Percentiles rank a stretch among this genome's conserved stretches.
Conservation (phyloP, 148 eudicot genomes). For the Vaccinium vitisidaea region DNA sequence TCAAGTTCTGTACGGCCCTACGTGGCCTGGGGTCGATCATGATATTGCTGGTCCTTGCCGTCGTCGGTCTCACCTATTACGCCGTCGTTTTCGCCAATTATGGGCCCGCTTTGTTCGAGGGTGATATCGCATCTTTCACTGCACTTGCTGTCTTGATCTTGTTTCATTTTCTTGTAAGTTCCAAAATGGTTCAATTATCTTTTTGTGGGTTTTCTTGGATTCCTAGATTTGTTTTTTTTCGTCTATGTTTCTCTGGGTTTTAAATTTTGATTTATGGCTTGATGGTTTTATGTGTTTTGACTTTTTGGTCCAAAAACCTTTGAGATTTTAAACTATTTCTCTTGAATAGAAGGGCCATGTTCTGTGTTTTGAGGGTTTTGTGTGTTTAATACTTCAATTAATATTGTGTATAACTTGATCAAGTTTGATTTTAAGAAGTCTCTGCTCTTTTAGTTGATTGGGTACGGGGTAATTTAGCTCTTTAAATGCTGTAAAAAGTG, state of each 20-base stretch:
- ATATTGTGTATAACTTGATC: not conserved
- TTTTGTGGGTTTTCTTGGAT: conserved; percentile 1
- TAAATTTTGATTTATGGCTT: not conserved
- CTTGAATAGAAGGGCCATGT: not conserved
- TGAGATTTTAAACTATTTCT: not conserved
- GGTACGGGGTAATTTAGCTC: not conserved
- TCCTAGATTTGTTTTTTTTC: not conserved
- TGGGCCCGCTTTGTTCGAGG: conserved; percentile 56
- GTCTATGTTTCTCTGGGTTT: not conserved
- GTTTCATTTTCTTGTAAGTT: conserved; percentile 63
- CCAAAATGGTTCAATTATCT: not conserved
- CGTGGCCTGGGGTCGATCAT: conserved; percentile 91
- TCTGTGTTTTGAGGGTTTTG: not conserved
- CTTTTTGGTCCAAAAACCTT: not conserved
- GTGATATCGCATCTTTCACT: conserved; percentile 56
- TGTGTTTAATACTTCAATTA: not conserved
- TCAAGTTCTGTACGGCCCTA: conserved; percentile 86
- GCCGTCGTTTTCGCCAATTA: conserved; percentile 81
- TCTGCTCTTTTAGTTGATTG: not conserved
- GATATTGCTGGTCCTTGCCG: conserved; percentile 80
- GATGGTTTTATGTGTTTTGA: not conserved
- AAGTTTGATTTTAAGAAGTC: not conserved
- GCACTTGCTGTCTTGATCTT: conserved; percentile 67
- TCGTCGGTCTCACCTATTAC: conserved; percentile 88
- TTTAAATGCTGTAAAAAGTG: conserved; percentile 1